These are phyloP conservation scores for Metarhizium rileyi DNA, from an alignment of 2,329 filamentous ascomycete species.

Conservation along the genomic window DNA sequence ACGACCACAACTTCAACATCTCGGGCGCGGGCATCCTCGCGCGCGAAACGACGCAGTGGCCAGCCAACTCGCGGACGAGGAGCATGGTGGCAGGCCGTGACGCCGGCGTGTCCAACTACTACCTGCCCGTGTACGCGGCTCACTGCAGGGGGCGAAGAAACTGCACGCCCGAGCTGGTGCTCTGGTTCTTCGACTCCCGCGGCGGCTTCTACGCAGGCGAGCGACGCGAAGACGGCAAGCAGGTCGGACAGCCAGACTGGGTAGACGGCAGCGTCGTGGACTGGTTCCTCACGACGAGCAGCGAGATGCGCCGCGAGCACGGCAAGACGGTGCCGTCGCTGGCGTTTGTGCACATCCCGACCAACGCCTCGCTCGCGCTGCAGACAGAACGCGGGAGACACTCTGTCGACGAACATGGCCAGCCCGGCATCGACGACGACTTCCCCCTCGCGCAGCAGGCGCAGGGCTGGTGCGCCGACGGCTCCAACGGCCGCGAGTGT, in stretches of 20 bases:
- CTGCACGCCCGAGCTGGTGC: slow-evolving; percentile 34
- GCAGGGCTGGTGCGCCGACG: slow-evolving; percentile 34
- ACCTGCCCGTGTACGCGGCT: slow-evolving; percentile 32
- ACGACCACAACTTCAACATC: slow-evolving; percentile 53
- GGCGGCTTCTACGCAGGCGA: slow-evolving; percentile 44
- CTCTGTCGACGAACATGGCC: slow-evolving; percentile 23
- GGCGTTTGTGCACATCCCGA: slow-evolving; percentile 40
- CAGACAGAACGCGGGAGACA: slow-evolving; percentile 19
- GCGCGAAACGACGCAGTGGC: slow-evolving; percentile 29
- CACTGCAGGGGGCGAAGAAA: slow-evolving; percentile 17
- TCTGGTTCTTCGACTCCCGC: slow-evolving; percentile 66
- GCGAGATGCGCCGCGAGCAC: slow-evolving; percentile 19
- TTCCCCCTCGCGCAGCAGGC: slow-evolving; percentile 30
- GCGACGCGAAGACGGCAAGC: slow-evolving; percentile 17
- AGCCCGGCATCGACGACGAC: slow-evolving; percentile 39
- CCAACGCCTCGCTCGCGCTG: slow-evolving; percentile 30
- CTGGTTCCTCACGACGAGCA: slow-evolving; percentile 32
- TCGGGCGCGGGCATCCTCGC: slow-evolving; percentile 33
- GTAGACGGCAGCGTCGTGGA: slow-evolving; percentile 33
- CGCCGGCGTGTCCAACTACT: slow-evolving; percentile 37
- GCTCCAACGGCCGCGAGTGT: slow-evolving; percentile 26
- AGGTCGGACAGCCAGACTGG: slow-evolving; percentile 31
- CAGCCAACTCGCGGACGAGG: slow-evolving; percentile 28
- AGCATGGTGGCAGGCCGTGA: slow-evolving; percentile 28
- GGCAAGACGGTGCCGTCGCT: slow-evolving; percentile 32